Evolutionary conservation across 2,329 filamentous ascomycete species (phyloP).

Genomic region (Xylariaceae sp.): DNA sequence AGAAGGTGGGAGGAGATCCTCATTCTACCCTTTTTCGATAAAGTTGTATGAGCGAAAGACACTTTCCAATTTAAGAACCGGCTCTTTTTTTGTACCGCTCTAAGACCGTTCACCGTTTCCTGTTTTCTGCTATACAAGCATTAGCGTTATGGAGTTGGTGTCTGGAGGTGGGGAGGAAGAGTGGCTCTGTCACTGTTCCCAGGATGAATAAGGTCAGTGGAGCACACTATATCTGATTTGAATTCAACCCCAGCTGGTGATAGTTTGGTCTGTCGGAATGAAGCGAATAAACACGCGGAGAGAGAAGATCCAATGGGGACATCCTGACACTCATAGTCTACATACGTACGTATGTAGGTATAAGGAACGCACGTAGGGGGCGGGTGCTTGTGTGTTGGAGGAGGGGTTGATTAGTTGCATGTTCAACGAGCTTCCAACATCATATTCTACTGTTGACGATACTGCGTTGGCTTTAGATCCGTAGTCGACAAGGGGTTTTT

Average conservation of each 20-base stretch:
- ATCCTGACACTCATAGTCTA: background rate
- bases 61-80: slow-evolving; percentile 20
- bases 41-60: slow-evolving; percentile 6
- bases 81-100: slow-evolving; percentile 6
- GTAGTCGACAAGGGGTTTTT: background rate
- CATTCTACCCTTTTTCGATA: slow-evolving; percentile 6
- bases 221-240: slow-evolving; percentile 9
- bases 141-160: slow-evolving; percentile 20
- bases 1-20: slow-evolving; percentile 7
- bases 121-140: slow-evolving; percentile 6
- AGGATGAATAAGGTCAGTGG: slow-evolving; percentile 20
- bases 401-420: background rate
- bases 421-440: background rate
- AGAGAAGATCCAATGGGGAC: background rate
- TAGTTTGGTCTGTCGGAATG: background rate
- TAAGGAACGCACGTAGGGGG: slow-evolving; percentile 5
- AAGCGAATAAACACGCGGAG: background rate
- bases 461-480: background rate
- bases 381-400: background rate
- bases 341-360: too few species aligned
- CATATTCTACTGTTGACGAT: background rate
- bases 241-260: slow-evolving; percentile 3
- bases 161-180: slow-evolving; percentile 14
- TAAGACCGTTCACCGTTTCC: slow-evolving; percentile 5
- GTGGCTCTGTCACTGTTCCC: slow-evolving; percentile 1